Percentiles rank a stretch among this genome's conserved stretches.
phyloP scores from a whole-genome alignment of 345 rosid genomes.

The Cardamine chenopodiifolia region DNA sequence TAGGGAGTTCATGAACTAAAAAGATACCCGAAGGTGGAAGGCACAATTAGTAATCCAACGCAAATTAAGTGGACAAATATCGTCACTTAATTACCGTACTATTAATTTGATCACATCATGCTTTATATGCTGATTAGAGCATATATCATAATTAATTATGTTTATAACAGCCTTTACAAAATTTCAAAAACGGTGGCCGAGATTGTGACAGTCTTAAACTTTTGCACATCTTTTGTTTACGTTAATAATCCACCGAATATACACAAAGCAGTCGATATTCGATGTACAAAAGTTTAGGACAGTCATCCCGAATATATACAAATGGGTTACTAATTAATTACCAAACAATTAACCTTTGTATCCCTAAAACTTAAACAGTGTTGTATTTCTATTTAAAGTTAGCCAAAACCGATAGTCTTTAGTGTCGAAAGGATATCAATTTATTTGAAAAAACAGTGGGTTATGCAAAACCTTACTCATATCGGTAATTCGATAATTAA shows the following conservation, averaged over 20 bases:
- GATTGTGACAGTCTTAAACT: conserved; percentile 33
- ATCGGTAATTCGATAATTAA: not conserved
- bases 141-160: conserved; percentile 43
- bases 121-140: conserved; percentile 31
- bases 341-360: not conserved
- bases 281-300: too few relatives aligned
- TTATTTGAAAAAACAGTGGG: not conserved
- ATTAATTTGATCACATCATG: conserved; percentile 32
- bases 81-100: conserved; percentile 3
- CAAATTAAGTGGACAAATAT: conserved; percentile 24
- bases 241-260: conserved; percentile 27
- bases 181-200: conserved; percentile 37
- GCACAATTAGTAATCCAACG: conserved; percentile 24
- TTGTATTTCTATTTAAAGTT: not conserved
- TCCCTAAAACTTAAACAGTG: not conserved
- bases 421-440: not conserved
- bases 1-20: conserved; percentile 3
- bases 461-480: not conserved
- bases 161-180: conserved; percentile 9
- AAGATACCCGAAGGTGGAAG: conserved; percentile 34
- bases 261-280: conserved; percentile 9
- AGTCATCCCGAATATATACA: too few relatives aligned
- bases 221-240: conserved; percentile 24
- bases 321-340: not conserved
- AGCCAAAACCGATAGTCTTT: not conserved